phyloP scores from a whole-genome alignment of 805 yeast genomes.

The Kockiozyma suomiensis region DNA sequence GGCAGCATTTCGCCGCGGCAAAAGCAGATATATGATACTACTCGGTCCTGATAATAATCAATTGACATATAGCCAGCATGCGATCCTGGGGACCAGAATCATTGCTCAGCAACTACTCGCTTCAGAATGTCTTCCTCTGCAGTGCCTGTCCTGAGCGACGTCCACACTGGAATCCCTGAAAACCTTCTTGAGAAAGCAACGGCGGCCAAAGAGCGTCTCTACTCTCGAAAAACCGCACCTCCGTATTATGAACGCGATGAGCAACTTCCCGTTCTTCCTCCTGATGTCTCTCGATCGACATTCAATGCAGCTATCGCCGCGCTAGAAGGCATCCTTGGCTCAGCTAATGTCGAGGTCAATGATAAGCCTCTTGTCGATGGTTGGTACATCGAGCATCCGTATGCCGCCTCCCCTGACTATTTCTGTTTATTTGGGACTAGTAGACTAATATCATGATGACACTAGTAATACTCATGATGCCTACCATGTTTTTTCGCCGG shows the following conservation, averaged over 20 bases:
- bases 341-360: constrained; percentile 1
- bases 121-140: background rate
- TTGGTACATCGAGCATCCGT: constrained; percentile 17
- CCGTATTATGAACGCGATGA: background rate
- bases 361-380: constrained; percentile 9
- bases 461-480: constrained; percentile 11
- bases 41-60: background rate
- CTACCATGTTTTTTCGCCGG: background rate
- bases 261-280: constrained; percentile 7
- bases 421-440: background rate
- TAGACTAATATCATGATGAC: too few species aligned
- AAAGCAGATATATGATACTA: too few species aligned
- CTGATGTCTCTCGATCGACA: background rate
- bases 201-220: background rate
- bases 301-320: constrained; percentile 7
- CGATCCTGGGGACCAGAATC: background rate
- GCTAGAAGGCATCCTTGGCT: background rate
- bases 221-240: background rate
- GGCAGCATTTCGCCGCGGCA: background rate
- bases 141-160: background rate
- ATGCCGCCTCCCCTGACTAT: background rate
- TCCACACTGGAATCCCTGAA: constrained; percentile 6
- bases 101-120: background rate
- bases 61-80: background rate
- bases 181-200: background rate